These are phyloP conservation scores for Paecilomyces dactylethromorphus DNA, from an alignment of 2,329 filamentous ascomycete genomes.

Conservation along the genomic window DNA sequence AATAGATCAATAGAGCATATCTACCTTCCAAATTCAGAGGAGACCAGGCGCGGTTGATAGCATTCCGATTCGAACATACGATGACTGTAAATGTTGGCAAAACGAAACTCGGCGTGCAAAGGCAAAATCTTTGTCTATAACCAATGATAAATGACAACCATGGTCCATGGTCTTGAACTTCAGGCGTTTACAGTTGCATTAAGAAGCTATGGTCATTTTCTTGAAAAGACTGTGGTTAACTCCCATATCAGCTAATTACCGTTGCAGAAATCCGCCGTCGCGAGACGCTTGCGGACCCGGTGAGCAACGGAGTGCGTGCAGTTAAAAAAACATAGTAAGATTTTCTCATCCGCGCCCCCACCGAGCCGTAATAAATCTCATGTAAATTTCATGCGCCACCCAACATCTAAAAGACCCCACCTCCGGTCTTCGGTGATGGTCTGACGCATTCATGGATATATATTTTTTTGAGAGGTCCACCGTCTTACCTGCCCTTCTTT, in stretches of 20 bases:
- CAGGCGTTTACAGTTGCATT: no score
- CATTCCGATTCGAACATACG: constrained; percentile 1
- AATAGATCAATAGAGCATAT: constrained; percentile 5
- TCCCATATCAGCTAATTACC: no score
- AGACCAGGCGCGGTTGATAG: constrained; percentile 3
- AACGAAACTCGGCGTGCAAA: background rate
- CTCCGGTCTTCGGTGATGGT: background rate
- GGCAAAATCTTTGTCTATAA: background rate
- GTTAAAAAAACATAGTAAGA: background rate
- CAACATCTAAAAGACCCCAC: background rate
- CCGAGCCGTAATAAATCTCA: background rate
- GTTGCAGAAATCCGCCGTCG: background rate
- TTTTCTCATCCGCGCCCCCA: background rate
- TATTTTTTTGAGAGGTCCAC: background rate
- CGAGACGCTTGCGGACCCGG: background rate
- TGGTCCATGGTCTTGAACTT: background rate
- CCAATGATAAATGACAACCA: background rate
- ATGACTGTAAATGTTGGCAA: constrained; percentile 1
- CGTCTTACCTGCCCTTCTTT: background rate
- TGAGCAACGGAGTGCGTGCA: background rate
- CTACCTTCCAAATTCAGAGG: constrained; percentile 3
- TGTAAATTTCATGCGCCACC: background rate
- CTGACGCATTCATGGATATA: background rate
- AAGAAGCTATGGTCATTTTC: no score
- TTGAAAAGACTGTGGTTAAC: no score